Conservation (phyloP, 768 basidiomycete genomes). For the Pleurotus giganteus region DNA sequence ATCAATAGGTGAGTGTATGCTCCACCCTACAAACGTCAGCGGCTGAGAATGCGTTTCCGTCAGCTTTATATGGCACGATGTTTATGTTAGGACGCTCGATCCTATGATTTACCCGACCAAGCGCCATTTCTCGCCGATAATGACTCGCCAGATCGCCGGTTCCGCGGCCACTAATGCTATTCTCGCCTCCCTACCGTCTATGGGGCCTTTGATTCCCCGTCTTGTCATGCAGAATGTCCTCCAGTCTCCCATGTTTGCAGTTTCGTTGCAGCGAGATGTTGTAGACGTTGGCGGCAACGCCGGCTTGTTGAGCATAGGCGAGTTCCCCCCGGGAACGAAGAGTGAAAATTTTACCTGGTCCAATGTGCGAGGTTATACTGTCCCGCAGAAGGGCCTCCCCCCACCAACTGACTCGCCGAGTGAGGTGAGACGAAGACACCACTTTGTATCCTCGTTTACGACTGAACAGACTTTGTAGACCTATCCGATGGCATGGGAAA, state of each 20-base stretch:
- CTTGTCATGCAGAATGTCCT: slow-evolving; percentile 38
- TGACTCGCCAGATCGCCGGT: slow-evolving; percentile 14
- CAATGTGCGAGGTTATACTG: slow-evolving; percentile 53
- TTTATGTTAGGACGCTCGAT: slow-evolving; percentile 1
- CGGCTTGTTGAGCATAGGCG: slow-evolving; percentile 66
- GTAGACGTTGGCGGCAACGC: slow-evolving; percentile 67
- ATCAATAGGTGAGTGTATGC: slow-evolving; percentile 52
- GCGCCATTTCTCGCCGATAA: neutral
- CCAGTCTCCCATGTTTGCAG: slow-evolving; percentile 46
- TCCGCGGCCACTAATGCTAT: slow-evolving; percentile 25
- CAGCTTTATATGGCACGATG: slow-evolving; percentile 8
- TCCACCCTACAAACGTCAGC: neutral
- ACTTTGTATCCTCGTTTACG: slow-evolving; percentile 2
- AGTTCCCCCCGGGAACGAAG: slow-evolving; percentile 50
- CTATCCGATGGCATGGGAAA: slow-evolving; percentile 72
- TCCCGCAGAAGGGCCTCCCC: slow-evolving; percentile 49
- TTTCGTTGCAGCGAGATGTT: slow-evolving; percentile 68
- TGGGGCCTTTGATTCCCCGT: slow-evolving; percentile 46
- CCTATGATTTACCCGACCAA: neutral
- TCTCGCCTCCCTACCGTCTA: slow-evolving; percentile 38
- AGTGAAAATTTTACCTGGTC: slow-evolving; percentile 62
- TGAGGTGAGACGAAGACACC: slow-evolving; percentile 47
- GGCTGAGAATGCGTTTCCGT: neutral
- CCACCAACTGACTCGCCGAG: slow-evolving; percentile 53
- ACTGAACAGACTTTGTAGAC: slow-evolving; percentile 29